Conservation (phyloP, 495 filamentous ascomycete species). For the Penicillium odoratum region DNA sequence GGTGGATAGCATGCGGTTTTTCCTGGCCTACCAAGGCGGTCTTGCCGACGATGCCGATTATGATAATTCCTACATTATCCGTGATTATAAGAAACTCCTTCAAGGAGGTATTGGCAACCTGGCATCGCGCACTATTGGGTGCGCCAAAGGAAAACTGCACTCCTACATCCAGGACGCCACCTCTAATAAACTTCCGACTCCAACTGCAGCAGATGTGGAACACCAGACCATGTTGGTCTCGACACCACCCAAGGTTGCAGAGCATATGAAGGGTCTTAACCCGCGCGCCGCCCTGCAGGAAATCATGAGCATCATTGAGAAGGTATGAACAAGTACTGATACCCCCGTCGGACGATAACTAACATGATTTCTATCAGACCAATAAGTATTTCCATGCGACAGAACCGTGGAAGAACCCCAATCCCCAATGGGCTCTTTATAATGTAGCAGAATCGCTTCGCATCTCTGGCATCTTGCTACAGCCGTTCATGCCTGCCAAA, state of each 20-base stretch:
- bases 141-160: slow-evolving; percentile 65
- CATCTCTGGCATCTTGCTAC: slow-evolving; percentile 78
- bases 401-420: slow-evolving; percentile 58
- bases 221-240: slow-evolving; percentile 36
- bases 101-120: slow-evolving; percentile 79
- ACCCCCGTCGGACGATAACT: slow-evolving; percentile 12
- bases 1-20: slow-evolving; percentile 84
- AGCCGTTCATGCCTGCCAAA: slow-evolving; percentile 89
- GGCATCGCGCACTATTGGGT: slow-evolving; percentile 63
- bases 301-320: slow-evolving; percentile 62
- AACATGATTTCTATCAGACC: slow-evolving; percentile 47
- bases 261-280: slow-evolving; percentile 64
- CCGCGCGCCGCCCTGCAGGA: slow-evolving; percentile 62
- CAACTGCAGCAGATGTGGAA: slow-evolving; percentile 28
- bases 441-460: slow-evolving; percentile 76
- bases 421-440: slow-evolving; percentile 60
- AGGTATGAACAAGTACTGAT: slow-evolving; percentile 35
- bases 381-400: slow-evolving; percentile 65
- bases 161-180: slow-evolving; percentile 50
- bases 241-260: slow-evolving; percentile 42
- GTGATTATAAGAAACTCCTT: slow-evolving; percentile 75
- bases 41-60: slow-evolving; percentile 79
- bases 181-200: slow-evolving; percentile 30
- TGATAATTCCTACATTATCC: slow-evolving; percentile 71
- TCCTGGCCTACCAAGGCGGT: slow-evolving; percentile 74